Conservation (phyloP, 2,329 filamentous ascomycete genomes). For the Claviceps arundinis region DNA sequence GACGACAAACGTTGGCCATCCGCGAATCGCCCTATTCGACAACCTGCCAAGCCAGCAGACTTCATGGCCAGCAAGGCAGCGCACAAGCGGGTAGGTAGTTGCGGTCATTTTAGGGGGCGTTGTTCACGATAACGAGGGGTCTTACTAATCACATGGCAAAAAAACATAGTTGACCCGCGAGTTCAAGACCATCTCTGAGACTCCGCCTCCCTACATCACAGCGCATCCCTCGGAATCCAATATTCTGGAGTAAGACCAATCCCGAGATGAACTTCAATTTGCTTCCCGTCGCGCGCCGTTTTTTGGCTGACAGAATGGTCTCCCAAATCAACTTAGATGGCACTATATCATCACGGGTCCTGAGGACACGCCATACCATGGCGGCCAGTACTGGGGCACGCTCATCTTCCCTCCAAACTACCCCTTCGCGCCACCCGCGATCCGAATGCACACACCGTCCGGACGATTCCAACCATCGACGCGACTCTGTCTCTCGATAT, state of each 20-base stretch:
- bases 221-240: slow-evolving; percentile 85
- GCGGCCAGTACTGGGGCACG: slow-evolving; percentile 96
- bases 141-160: slow-evolving; percentile 11
- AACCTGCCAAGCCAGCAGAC: slow-evolving; percentile 3
- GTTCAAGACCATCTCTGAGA: slow-evolving; percentile 50
- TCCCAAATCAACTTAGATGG: slow-evolving; percentile 42
- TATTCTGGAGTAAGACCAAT: slow-evolving; percentile 58
- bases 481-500: slow-evolving; percentile 86
- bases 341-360: slow-evolving; percentile 93
- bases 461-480: slow-evolving; percentile 91
- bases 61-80: slow-evolving; percentile 60
- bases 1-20: background rate
- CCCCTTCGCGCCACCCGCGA: slow-evolving; percentile 90
- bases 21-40: too few relatives aligned
- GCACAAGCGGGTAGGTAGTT: slow-evolving; percentile 50
- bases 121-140: background rate
- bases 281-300: background rate
- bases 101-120: too few relatives aligned
- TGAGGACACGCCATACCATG: slow-evolving; percentile 83
- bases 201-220: slow-evolving; percentile 77
- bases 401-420: slow-evolving; percentile 93
- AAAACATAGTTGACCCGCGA: slow-evolving; percentile 41
- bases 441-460: slow-evolving; percentile 96
- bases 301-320: slow-evolving; percentile 5
- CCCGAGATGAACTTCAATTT: too few relatives aligned